Evolutionary conservation across 2,329 filamentous ascomycete species (phyloP).

Genomic region (Rutstroemia sydowiana): DNA sequence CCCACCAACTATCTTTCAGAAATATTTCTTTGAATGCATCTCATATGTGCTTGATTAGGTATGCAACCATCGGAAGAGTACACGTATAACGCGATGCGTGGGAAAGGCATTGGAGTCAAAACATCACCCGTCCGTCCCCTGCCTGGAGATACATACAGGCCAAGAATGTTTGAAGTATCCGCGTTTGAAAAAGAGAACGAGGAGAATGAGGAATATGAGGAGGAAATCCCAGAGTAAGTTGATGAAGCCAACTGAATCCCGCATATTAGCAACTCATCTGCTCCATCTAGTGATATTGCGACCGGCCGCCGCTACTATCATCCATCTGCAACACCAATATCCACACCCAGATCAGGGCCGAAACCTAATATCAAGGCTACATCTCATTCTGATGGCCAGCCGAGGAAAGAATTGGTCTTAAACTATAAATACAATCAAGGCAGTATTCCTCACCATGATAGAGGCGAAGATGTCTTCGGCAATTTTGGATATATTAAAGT

Average conservation of each 20-base stretch:
- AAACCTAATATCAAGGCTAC: too few species aligned
- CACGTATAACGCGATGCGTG: constrained; percentile 7
- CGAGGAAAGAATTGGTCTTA: constrained; percentile 1
- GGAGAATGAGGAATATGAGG: too few species aligned
- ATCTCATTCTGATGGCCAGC: not conserved
- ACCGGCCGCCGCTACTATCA: not conserved
- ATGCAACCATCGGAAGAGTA: constrained; percentile 5
- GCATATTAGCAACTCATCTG: not conserved
- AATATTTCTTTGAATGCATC: constrained; percentile 6
- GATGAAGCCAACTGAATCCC: too few species aligned
- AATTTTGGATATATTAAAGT: constrained; percentile 26
- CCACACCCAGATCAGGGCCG: too few species aligned
- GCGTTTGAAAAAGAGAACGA: not conserved
- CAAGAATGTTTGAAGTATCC: not conserved
- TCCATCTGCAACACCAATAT: too few species aligned
- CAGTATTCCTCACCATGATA: constrained; percentile 16
- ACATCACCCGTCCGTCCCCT: not conserved
- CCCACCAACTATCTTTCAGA: too few species aligned
- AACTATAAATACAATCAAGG: constrained; percentile 3
- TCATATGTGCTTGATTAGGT: not conserved
- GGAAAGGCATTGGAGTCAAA: not conserved
- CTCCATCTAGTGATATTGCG: not conserved
- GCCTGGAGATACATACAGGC: not conserved
- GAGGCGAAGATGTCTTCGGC: constrained; percentile 15
- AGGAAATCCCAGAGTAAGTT: too few species aligned